phyloP scores from a whole-genome alignment of 73 alveolate genomes.

The Tetrahymena borealis region DNA sequence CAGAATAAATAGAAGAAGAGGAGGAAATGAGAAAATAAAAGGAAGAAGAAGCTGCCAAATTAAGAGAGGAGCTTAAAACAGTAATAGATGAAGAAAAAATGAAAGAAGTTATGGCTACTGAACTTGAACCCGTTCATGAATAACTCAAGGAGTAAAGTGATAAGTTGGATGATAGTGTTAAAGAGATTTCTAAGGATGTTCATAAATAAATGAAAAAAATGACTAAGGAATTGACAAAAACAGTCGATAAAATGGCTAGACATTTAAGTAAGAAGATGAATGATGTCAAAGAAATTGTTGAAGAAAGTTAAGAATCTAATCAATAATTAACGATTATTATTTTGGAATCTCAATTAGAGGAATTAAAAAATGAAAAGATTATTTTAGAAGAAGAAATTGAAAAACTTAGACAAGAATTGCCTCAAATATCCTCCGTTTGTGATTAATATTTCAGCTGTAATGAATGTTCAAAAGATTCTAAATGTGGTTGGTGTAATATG shows the following conservation, averaged over 20 bases:
- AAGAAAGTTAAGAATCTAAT: neutral
- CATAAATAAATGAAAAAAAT: neutral
- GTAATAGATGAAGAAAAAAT: neutral
- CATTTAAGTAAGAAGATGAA: neutral
- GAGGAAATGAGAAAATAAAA: neutral
- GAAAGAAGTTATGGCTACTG: neutral
- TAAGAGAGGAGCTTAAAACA: neutral
- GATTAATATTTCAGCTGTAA: slow-evolving; percentile 1
- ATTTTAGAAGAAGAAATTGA: neutral
- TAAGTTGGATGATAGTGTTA: neutral
- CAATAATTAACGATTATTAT: neutral
- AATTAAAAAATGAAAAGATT: neutral
- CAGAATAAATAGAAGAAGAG: neutral
- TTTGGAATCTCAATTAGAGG: neutral
- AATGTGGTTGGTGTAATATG: slow-evolving; percentile 45
- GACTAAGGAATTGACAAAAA: neutral
- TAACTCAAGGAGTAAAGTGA: neutral
- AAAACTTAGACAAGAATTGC: neutral
- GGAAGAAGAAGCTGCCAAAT: neutral
- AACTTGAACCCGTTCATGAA: neutral
- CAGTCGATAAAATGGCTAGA: neutral
- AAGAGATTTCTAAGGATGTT: neutral
- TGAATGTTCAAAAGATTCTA: slow-evolving; percentile 30
- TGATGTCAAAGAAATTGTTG: neutral
- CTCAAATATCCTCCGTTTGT: neutral